Base-by-base conservation (phyloP, 257 asterid species). In the Cruciata laevipes region DNA sequence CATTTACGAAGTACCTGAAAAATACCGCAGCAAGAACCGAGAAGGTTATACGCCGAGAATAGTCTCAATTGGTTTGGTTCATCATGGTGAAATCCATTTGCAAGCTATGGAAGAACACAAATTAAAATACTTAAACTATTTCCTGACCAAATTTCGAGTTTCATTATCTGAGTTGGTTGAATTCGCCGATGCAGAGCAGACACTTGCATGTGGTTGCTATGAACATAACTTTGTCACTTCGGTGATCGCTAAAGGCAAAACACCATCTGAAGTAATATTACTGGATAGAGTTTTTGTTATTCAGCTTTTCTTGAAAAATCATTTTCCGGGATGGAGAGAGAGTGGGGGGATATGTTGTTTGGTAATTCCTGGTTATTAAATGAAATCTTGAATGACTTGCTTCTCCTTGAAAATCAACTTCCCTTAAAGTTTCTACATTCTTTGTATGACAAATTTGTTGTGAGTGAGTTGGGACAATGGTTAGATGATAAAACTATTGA, bases 11-110 rank as follows among this genome's bases (percentile, higher is more conserved):
- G n/a, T n/a, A n/a, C n/a, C 78, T 32, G 71, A 73, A 67, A 73
- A 73, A 60, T 76, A 42, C 18, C 71, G 82, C 16, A 62, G 27
- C 33, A 62, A 49, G 14, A 74, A 78, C 14, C 74, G 62, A 70
- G 74, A 63, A 57, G 76, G 76, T 3, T 74, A 78, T 58, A 66
- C 74, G 7, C 79, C 82, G 57, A 62, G 71, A 20, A 47, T 78
- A 59, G 69, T 78, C n/a, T 74, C 82, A 5, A 74, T 78, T 3
- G 82, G 79, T 12, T 74, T 78, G 3, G 69, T 74, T 67, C 82
- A 78, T 69, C 72, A 30, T 30, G 70, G 23, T 0, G 33, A 37
- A 57, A 35, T 14, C 47, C 72, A 68, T 7, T 67, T 78, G 6
- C 79, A 71, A 59, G 67, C 66, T 30, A 78, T n/a, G n/a, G n/a